Evolutionary conservation across 192 early-diverging fungal genomes (phyloP).

Genomic region (Coemansia erecta): DNA sequence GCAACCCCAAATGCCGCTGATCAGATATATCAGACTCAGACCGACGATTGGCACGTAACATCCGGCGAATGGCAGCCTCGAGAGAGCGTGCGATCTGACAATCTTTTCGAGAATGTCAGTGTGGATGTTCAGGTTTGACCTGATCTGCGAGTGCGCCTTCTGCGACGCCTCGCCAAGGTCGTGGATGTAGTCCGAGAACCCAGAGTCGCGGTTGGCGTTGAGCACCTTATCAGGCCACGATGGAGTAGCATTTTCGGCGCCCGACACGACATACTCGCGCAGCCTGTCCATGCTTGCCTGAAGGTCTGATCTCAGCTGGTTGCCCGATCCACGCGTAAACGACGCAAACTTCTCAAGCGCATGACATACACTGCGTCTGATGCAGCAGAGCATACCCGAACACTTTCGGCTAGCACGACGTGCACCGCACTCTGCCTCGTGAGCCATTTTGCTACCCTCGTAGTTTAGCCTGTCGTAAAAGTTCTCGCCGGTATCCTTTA

Average conservation of each 20-base stretch:
- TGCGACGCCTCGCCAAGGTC: constrained; percentile 31
- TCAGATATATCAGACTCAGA: constrained; percentile 17
- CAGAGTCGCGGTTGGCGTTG: constrained; percentile 23
- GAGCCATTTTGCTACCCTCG: constrained; percentile 11
- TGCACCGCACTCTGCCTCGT: constrained; percentile 2
- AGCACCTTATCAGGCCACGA: constrained; percentile 44
- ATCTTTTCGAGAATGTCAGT: constrained; percentile 23
- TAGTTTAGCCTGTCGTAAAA: constrained; percentile 13
- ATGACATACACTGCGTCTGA: constrained; percentile 2
- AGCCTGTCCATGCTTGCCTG: constrained; percentile 23
- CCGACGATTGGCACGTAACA: constrained; percentile 22
- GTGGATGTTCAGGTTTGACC: constrained; percentile 29
- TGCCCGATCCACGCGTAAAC: constrained; percentile 22
- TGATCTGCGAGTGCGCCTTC: constrained; percentile 27
- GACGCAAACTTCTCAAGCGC: constrained; percentile 9
- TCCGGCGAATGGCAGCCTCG: constrained; percentile 31
- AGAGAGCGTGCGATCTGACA: constrained; percentile 12
- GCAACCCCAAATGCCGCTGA: constrained; percentile 13
- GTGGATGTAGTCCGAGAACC: constrained; percentile 24
- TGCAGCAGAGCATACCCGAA: constrained; percentile 1
- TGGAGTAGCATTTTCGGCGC: constrained; percentile 15
- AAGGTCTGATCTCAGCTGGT: constrained; percentile 31
- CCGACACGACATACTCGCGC: constrained; percentile 17
- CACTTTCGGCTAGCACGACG: background rate
- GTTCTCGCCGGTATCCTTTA: constrained; percentile 17